Evolutionary conservation across 1,284 basidiomycete genomes (phyloP), one percentile per base, ranked within the genome.

Genomic region (Naganishia sp.): DNA sequence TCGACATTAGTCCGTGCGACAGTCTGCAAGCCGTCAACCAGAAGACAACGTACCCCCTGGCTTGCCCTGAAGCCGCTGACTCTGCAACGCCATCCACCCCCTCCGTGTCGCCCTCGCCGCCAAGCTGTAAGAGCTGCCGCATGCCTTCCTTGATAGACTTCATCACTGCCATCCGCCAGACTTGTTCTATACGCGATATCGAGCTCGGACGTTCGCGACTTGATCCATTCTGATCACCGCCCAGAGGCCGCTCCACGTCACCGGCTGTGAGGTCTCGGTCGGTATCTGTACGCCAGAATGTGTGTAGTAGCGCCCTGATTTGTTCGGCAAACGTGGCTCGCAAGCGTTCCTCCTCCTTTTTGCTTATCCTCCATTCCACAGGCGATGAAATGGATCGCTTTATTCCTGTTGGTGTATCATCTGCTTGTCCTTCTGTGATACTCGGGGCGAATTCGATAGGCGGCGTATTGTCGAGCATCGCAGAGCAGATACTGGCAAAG

Each of bases 81-180:
- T 80, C 79, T 21, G 31, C 46, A n/a, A 74, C 71, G 31, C 84
- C 83, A 39, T 85, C 83, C 13, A 82, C 84, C 3, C 84, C 86
- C 18, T 82, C 75, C 48, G 87, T 86, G 16, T 57, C 65, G 16
- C 77, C 66, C 66, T 76, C 57, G 13, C 50, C 48, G n/a, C 57
- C 55, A n/a, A 63, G 23, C 33, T 63, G 64, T 39, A 68, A 31
- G 39, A 66, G 39, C 54, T 68, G 68, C 28, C 57, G 57, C 53
- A 91, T 81, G 39, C 87, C 82, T 16, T 84, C 83, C 67, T 84
- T 69, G 21, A 59, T 82, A 25, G 25, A 94, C 82, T 66, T 90
- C 87, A 11, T 80, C 80, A 66, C 92, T 81, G 11, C 88, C 89
- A 1, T 86, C 85, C 53, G 90, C 88, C 70, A 98, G 15, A 87